Evolutionary conservation across 306 rosid genomes (phyloP), one percentile per base, ranked within the genome.

Genomic region (Pyrus bretschneideri): DNA sequence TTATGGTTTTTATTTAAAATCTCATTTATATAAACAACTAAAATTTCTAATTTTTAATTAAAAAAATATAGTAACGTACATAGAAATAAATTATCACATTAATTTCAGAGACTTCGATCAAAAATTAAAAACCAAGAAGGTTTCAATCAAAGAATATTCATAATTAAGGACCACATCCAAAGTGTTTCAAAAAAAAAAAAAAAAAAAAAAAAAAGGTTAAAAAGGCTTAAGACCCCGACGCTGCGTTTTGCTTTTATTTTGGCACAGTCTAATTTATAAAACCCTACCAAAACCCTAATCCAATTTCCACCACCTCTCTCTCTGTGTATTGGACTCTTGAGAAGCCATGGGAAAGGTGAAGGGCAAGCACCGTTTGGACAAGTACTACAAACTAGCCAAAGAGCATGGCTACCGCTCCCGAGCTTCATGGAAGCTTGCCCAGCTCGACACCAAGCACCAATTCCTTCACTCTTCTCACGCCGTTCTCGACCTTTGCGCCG

Each of bases 401-500:
- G 99, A 95, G 54, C 96, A 90, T 29, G 99, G 99, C 73, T 95
- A 95, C 81, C 86, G 99, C 11, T 95, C 97, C 13, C 75, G 99
- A 64, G 99, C 99, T 9, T 87, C 99, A 25, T 95, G 93, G 96
- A 95, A 95, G 86, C 92, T 95, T 4, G 78, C 88, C 11, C 98
- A 95, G 86, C 93, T 95, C 72, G 91, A 95, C 46, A 62, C 85
- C 78, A 92, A 89, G 69, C 89, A 78, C 80, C 27, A 30, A 38
- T 91, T 95, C 77, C 97, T 95, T 59, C 93, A 86, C 13, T 89
- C 97, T 14, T 78, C 97, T 15, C 93, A 79, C 71, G 74, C 93
- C 81, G 96, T 95, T 49, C 98, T 95, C 85, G 97, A 95, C 70
- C 98, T 95, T 79, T 95, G 98, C 80, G 98, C 98, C 70, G 98